phyloP scores from a whole-genome alignment of 768 basidiomycete genomes.

The Hericium alpestre region DNA sequence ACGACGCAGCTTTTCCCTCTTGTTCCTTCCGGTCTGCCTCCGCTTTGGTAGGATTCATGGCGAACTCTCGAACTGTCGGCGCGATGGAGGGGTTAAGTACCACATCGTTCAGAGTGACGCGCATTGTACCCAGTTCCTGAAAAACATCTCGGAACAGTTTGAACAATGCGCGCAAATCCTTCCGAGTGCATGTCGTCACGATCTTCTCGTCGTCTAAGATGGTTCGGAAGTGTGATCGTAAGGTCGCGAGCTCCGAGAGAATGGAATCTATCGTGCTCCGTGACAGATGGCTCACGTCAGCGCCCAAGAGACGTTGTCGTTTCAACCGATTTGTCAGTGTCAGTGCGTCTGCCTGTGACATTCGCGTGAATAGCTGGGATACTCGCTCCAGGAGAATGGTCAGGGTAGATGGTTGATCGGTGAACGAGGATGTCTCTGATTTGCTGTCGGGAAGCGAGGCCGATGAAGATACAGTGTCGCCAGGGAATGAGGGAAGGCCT shows the following conservation, averaged over 20 bases:
- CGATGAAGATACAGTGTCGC: constrained; percentile 23
- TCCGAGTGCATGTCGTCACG: constrained; percentile 52
- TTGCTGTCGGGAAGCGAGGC: constrained; percentile 44
- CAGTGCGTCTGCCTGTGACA: constrained; percentile 70
- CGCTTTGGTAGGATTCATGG: constrained; percentile 48
- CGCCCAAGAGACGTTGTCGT: constrained; percentile 77
- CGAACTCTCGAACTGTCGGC: constrained; percentile 55
- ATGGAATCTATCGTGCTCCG: constrained; percentile 70
- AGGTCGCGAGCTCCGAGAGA: constrained; percentile 51
- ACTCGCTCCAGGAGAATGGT: constrained; percentile 55
- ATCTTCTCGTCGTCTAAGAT: constrained; percentile 68
- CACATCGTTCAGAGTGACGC: constrained; percentile 78
- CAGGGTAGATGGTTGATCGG: constrained; percentile 42
- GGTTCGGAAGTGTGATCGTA: constrained; percentile 66
- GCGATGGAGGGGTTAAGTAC: constrained; percentile 82
- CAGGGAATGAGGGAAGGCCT: constrained; percentile 18
- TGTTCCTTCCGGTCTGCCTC: constrained; percentile 28
- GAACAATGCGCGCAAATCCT: constrained; percentile 74
- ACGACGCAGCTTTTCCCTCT: constrained; percentile 24
- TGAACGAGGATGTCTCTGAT: constrained; percentile 68
- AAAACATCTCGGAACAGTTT: constrained; percentile 81
- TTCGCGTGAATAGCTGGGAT: constrained; percentile 47
- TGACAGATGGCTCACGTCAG: constrained; percentile 81
- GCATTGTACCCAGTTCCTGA: constrained; percentile 69
- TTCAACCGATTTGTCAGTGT: constrained; percentile 85